Conservation (phyloP, 169 alveolate species). For the Ichthyophthirius multifiliis region DNA sequence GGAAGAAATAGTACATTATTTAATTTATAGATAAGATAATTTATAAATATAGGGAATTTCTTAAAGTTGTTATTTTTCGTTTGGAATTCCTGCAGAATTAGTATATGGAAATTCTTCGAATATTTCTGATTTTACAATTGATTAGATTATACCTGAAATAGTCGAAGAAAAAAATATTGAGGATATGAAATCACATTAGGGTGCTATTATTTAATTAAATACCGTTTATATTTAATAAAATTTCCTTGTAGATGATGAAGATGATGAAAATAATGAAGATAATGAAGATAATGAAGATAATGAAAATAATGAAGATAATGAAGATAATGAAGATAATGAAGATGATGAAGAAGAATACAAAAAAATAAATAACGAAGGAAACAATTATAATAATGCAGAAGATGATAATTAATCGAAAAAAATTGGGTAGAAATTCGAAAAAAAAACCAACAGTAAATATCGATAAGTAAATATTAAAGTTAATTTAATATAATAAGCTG, state of each 20-base stretch:
- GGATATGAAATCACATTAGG: slow-evolving; percentile 6
- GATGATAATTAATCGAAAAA: no score
- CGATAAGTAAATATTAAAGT: neutral
- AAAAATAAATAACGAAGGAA: neutral
- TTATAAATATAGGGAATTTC: slow-evolving; percentile 28
- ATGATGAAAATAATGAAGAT: neutral
- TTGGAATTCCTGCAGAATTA: slow-evolving; percentile 40
- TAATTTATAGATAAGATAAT: slow-evolving; percentile 8
- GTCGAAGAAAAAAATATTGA: slow-evolving; percentile 17
- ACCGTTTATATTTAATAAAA: slow-evolving; percentile 12
- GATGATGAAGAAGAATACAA: neutral
- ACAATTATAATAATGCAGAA: neutral
- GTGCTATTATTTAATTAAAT: neutral
- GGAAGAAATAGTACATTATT: slow-evolving; percentile 17
- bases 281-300: neutral
- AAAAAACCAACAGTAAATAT: no score
- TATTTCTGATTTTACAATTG: slow-evolving; percentile 36
- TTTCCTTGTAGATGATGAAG: slow-evolving; percentile 11
- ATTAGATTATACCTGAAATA: slow-evolving; percentile 31
- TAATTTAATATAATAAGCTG: neutral
- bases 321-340: neutral
- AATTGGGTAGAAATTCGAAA: no score
- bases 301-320: neutral
- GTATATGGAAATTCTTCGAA: slow-evolving; percentile 42
- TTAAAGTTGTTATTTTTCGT: slow-evolving; percentile 24